Percentiles rank a stretch among this genome's conserved stretches.
phyloP scores from a whole-genome alignment of 78 protist species.

The Dictyostelium brefeldianum region DNA sequence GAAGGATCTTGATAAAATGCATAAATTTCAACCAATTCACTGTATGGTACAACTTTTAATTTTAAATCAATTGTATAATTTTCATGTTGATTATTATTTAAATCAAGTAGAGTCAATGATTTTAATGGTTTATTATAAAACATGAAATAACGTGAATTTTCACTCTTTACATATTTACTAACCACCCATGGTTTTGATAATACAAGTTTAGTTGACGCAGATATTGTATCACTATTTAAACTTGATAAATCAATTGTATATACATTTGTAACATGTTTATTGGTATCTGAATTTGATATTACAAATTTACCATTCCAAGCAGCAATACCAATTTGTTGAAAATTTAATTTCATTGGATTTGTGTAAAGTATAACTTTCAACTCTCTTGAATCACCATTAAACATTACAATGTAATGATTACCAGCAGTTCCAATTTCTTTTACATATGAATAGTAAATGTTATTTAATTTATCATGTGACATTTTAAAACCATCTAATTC shows the following conservation, averaged over 20 bases:
- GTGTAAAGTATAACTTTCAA: not conserved
- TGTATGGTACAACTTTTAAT: not conserved
- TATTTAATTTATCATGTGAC: constrained; percentile 5
- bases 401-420: not conserved
- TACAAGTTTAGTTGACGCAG: not conserved
- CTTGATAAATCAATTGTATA: not conserved
- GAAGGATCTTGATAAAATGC: not conserved
- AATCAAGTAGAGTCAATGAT: not conserved
- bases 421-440: not conserved
- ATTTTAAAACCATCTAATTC: not conserved
- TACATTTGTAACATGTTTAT: not conserved
- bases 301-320: not conserved
- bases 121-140: not conserved
- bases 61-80: not conserved
- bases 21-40: not conserved
- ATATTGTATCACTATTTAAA: not conserved
- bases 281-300: not conserved
- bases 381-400: not conserved
- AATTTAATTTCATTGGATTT: not conserved
- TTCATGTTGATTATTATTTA: not conserved
- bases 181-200: not conserved
- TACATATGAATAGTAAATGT: not conserved
- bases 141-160: not conserved
- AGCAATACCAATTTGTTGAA: not conserved
- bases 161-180: not conserved